These are phyloP conservation scores for Acacia confusa DNA, from an alignment of 306 rosid species.

Conservation along the genomic window DNA sequence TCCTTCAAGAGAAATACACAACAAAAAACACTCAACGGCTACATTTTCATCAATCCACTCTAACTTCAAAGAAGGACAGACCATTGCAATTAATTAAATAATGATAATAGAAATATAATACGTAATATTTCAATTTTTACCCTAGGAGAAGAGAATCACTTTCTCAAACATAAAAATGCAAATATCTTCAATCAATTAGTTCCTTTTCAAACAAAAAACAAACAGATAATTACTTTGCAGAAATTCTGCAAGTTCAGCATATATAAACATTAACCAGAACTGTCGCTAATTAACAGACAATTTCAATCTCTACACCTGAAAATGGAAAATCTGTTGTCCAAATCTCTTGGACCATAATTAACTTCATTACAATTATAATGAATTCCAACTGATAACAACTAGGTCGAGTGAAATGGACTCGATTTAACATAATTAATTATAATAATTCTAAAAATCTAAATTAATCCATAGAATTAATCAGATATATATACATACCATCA, in stretches of 20 bases:
- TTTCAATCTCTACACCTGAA: not conserved
- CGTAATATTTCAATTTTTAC: not conserved
- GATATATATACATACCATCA: constrained; percentile 40
- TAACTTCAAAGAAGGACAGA: not conserved
- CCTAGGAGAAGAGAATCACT: not conserved
- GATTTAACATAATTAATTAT: not conserved
- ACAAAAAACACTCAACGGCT: not conserved
- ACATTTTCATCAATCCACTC: not conserved
- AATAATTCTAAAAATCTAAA: not conserved
- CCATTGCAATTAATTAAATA: not conserved
- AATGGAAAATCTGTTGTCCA: not conserved
- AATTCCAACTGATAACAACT: too few relatives aligned
- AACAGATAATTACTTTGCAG: not conserved
- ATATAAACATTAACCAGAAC: not conserved
- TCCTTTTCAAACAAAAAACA: not conserved
- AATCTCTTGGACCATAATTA: too few relatives aligned
- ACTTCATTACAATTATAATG: not conserved
- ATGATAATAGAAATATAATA: not conserved
- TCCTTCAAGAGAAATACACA: not conserved
- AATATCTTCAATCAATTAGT: not conserved
- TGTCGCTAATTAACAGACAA: not conserved
- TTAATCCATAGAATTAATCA: not conserved
- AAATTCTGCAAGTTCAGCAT: not conserved
- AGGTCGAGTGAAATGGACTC: not conserved
- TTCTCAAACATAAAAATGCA: not conserved